Percentiles rank a stretch among this genome's conserved stretches.
phyloP scores from a whole-genome alignment of 2,329 filamentous ascomycete species.

The Aspergillus sclerotialis region DNA sequence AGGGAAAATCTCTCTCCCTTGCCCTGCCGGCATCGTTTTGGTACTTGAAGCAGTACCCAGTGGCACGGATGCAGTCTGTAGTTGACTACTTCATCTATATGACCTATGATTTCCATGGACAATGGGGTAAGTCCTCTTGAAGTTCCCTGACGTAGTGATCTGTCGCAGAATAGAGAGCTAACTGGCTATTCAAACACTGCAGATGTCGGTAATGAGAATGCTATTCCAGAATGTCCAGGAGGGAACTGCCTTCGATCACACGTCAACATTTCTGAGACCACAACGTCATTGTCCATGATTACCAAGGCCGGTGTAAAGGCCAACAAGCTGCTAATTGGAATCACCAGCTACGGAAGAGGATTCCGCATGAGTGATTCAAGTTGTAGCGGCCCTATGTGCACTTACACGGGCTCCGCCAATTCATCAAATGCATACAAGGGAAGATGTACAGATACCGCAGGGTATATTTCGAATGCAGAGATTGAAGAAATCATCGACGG shows the following conservation, averaged over 20 bases:
- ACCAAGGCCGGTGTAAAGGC: constrained; percentile 19
- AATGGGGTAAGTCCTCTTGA: constrained; percentile 6
- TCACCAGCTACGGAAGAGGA: constrained; percentile 25
- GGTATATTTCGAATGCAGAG: constrained; percentile 34
- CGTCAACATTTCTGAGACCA: constrained; percentile 36
- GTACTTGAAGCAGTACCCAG: constrained; percentile 25
- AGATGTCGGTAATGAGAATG: constrained; percentile 4
- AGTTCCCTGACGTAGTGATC: no score
- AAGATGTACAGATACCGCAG: constrained; percentile 27
- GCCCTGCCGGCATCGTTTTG: constrained; percentile 24
- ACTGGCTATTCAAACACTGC: no score
- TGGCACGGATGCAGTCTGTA: constrained; percentile 16
- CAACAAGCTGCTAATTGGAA: constrained; percentile 24
- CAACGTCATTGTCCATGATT: constrained; percentile 26
- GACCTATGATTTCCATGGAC: constrained; percentile 32
- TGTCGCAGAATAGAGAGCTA: no score
- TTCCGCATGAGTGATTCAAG: constrained; percentile 23
- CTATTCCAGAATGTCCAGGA: constrained; percentile 14
- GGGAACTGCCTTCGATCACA: constrained; percentile 33
- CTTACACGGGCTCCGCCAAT: constrained; percentile 17
- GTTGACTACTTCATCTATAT: constrained; percentile 32
- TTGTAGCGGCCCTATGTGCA: constrained; percentile 24
- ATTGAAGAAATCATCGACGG: constrained; percentile 24
- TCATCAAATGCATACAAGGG: constrained; percentile 25
- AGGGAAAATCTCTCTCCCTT: constrained; percentile 14